Evolutionary conservation across 148 eudicot species (phyloP).

Genomic region (Silene latifolia): DNA sequence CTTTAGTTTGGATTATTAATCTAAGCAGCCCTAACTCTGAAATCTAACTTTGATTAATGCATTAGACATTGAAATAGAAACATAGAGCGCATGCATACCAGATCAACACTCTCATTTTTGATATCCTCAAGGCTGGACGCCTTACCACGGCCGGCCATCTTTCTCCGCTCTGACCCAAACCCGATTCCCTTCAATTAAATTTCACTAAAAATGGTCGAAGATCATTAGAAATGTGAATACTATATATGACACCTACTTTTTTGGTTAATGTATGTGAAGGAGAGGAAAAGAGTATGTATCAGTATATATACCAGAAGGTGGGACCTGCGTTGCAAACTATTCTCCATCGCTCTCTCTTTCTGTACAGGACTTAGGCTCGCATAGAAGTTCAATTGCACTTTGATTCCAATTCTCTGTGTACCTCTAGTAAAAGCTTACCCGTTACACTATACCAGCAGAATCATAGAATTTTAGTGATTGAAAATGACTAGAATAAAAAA

Average conservation of each 20-base stretch:
- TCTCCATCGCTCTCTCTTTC: neutral
- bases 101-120: conserved; percentile 38
- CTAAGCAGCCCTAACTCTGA: too few relatives aligned
- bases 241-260: neutral
- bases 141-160: conserved; percentile 19
- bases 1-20: too few relatives aligned
- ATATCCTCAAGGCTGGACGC: conserved; percentile 30
- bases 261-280: neutral
- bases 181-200: neutral
- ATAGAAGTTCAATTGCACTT: neutral
- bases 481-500: too few relatives aligned
- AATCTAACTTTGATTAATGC: too few relatives aligned
- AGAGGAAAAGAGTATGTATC: neutral
- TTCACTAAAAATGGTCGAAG: neutral
- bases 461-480: too few relatives aligned
- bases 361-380: neutral
- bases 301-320: neutral
- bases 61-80: too few relatives aligned
- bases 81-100: conserved; percentile 26
- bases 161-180: conserved; percentile 18
- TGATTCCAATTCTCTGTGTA: neutral
- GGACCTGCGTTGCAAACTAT: neutral
- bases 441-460: neutral
- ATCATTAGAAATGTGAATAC: neutral
- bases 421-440: neutral